Base-by-base conservation (phyloP, 306 rosid genomes). In the Prinsepia uniflora region DNA sequence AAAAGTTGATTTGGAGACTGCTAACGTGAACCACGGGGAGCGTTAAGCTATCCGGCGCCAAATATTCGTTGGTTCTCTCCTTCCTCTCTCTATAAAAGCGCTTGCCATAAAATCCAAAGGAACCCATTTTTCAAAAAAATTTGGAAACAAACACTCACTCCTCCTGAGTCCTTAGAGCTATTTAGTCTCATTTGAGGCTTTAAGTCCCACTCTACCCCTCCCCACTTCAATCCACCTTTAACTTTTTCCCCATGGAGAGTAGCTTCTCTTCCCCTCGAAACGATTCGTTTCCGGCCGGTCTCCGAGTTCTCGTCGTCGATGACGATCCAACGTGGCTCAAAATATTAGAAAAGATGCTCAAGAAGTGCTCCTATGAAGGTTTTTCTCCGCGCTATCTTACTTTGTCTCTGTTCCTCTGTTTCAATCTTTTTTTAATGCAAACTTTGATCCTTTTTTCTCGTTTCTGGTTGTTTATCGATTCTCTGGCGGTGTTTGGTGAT, bases 341-440 rank as follows among this genome's bases (percentile, higher is more conserved):
- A 84, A 90, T 94, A 82, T 86, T 94, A 66, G 98, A 94, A 66
- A 94, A 94, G 95, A 94, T 94, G 98, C 96, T 94, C 46, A 94
- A 89, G 75, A 94, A 89, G 79, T 94, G 98, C 70, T 83, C 88
- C 39, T 90, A 90, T 45, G 98, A 94, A 72, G 98, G 98, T 84
- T 72, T 42, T 40, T 56, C 36, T 30, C 36, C 52, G 18, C 18
- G 7, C 22, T 34, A 55, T 7, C 63, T 58, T 20, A 36, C 6
- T 43, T 46, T 54, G 8, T 42, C 18, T 45, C 55, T 58, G 45
- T 43, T 69, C 46, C 60, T 47, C 52, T 40, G 7, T 75, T 20
- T 6, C 48, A 40, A 6, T 75, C 17, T 18, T 18, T 54, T 13
- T 48, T 40, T 4, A 59, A 34, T 59, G 34, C 9, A 5, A 42